These are phyloP conservation scores for Trichoderma asperellum DNA, from an alignment of 2,329 filamentous ascomycete genomes.

Conservation along the genomic window DNA sequence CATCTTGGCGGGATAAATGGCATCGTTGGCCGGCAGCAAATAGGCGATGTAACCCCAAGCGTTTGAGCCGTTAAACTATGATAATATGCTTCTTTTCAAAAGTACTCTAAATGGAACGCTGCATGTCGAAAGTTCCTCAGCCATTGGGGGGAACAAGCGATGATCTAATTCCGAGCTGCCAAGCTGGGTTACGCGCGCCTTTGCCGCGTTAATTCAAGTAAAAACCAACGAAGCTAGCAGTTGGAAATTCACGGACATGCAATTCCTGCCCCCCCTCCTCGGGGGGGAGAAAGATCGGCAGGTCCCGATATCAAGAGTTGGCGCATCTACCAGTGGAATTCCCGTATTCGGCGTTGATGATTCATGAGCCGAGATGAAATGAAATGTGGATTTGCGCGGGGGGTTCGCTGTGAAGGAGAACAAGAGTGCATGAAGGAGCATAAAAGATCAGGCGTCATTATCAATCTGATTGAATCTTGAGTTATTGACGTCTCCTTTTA, in stretches of 20 bases:
- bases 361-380: conserved; percentile 13
- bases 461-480: background rate
- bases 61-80: background rate
- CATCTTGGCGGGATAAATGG: background rate
- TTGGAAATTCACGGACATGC: background rate
- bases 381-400: background rate
- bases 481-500: background rate
- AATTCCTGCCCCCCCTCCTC: background rate
- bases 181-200: conserved; percentile 5
- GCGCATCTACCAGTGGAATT: background rate
- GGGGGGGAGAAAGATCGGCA: conserved; percentile 11
- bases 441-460: no score
- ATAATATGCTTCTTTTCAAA: background rate
- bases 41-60: background rate
- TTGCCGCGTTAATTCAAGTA: background rate
- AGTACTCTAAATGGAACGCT: background rate
- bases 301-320: conserved; percentile 7
- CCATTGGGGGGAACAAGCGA: background rate
- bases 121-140: background rate
- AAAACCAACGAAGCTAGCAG: background rate
- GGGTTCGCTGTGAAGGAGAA: background rate
- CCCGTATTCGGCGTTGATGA: background rate
- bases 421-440: background rate
- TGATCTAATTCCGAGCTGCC: background rate
- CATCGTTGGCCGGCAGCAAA: background rate